Evolutionary conservation across 1,139 yeast genomes (phyloP), one percentile per base, ranked within the genome.

Genomic region (Candida sp.): DNA sequence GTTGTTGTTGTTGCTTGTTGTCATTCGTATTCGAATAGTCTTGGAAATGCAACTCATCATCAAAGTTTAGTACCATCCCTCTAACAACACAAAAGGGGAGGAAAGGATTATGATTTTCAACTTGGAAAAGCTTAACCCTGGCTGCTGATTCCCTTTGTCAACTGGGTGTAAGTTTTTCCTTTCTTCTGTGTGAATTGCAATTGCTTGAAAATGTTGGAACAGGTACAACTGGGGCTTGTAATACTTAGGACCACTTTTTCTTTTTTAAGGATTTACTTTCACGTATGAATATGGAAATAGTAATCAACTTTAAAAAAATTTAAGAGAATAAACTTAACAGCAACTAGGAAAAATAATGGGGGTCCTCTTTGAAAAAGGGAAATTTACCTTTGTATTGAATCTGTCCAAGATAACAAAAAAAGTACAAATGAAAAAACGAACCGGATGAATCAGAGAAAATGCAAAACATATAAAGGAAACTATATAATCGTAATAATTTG

Each of bases 391-490:
- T 38, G 35, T 45, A 39, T 45, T 45, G 43, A 30, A 37, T 39
- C 31, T 45, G 11, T 31, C 31, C 43, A 45, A 39, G 48, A 45
- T 45, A 45, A 45, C 48, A 45, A 45, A 45, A 45, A 45, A 45
- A 45, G 12, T 25, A 38, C 9, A 26, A 38, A 6, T 9, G 5
- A 38, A 7, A 7, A 25, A 22, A 34, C 12, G 22, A 37, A 3
- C 9, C 25, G 6, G 28, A 37, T 23, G 25, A 37, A 22, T 37
- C 11, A 37, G 27, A 28, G 35, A 32, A 9, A 35, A 35, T 23
- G 26, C 23, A 33, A 43, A 33, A 23, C 40, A 37, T 39, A 38
- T 12, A 30, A 31, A 42, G 44, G 44, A 42, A 38, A 38, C 42
- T 38, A 38, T 38, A 38, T 38, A 38, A 4, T 11, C 3, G 11